phyloP scores from a whole-genome alignment of 306 rosid species.

The Crotalaria pallida region DNA sequence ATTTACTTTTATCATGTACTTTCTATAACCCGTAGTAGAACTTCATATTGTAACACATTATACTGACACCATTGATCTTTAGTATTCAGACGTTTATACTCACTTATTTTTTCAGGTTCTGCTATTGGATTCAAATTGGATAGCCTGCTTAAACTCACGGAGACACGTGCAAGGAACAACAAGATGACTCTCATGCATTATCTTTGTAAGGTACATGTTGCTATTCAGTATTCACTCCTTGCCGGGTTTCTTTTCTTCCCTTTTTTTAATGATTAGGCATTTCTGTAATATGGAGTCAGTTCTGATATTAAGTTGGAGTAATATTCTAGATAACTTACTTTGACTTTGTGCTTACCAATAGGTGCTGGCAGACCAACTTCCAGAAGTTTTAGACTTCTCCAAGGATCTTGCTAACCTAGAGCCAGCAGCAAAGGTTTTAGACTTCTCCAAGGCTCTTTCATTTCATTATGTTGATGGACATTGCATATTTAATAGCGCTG shows the following conservation, averaged over 20 bases:
- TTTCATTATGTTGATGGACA: neutral
- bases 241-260: neutral
- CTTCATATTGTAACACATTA: neutral
- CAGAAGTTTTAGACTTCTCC: slow-evolving; percentile 81
- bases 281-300: neutral
- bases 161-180: slow-evolving; percentile 74
- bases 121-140: slow-evolving; percentile 86
- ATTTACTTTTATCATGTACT: slow-evolving; percentile 8
- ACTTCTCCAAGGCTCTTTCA: slow-evolving; percentile 41
- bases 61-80: neutral
- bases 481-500: slow-evolving; percentile 13
- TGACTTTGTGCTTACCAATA: slow-evolving; percentile 25
- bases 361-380: slow-evolving; percentile 75
- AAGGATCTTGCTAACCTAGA: slow-evolving; percentile 74
- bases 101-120: slow-evolving; percentile 44
- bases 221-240: slow-evolving; percentile 15
- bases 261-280: neutral
- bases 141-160: slow-evolving; percentile 84
- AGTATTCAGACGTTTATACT: neutral
- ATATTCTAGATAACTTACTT: slow-evolving; percentile 14
- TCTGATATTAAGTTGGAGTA: slow-evolving; percentile 7
- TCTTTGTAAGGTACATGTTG: slow-evolving; percentile 72
- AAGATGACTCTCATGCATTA: slow-evolving; percentile 92
- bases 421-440: slow-evolving; percentile 78
- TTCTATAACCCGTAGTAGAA: neutral